These are phyloP conservation scores for Salvia sclarea DNA, from an alignment of 305 asterid genomes.

Conservation along the genomic window DNA sequence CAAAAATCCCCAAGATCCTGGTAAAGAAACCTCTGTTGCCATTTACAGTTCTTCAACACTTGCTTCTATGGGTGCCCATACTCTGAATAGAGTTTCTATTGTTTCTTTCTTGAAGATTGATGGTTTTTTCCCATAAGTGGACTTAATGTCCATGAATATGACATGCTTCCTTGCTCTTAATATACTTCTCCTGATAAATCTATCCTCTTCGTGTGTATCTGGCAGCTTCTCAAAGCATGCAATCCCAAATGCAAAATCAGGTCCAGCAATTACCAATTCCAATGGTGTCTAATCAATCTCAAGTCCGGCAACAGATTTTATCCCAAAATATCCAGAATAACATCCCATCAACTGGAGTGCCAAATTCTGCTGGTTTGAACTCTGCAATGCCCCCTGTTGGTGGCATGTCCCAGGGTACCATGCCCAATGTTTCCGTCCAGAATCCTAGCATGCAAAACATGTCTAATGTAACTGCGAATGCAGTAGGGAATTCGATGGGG, in stretches of 20 bases:
- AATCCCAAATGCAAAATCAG: slow-evolving; percentile 76
- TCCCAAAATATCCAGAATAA: slow-evolving; percentile 67
- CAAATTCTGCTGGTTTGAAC: slow-evolving; percentile 68
- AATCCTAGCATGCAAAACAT: slow-evolving; percentile 73
- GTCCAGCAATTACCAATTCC: slow-evolving; percentile 61
- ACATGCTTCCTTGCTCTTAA: slow-evolving; percentile 9
- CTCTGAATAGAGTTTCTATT: background rate
- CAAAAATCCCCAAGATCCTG: slow-evolving; percentile 48
- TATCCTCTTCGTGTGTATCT: slow-evolving; percentile 23
- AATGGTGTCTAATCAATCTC: slow-evolving; percentile 62
- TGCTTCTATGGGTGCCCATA: background rate
- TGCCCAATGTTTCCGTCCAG: slow-evolving; percentile 68
- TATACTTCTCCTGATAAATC: slow-evolving; percentile 18
- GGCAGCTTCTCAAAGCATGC: slow-evolving; percentile 69
- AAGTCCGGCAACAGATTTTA: slow-evolving; percentile 69
- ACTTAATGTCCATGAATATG: slow-evolving; percentile 17
- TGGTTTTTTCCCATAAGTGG: slow-evolving; percentile 10
- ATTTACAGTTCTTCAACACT: too few species aligned
- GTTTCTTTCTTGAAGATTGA: background rate
- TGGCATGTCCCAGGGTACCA: slow-evolving; percentile 57
- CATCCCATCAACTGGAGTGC: slow-evolving; percentile 63
- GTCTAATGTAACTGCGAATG: slow-evolving; percentile 55
- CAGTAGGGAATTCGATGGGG: slow-evolving; percentile 70
- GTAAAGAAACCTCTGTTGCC: slow-evolving; percentile 37
- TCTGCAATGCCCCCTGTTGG: slow-evolving; percentile 61